Conservation (phyloP, 176 grass and related monocot genomes). For the Poa annua region DNA sequence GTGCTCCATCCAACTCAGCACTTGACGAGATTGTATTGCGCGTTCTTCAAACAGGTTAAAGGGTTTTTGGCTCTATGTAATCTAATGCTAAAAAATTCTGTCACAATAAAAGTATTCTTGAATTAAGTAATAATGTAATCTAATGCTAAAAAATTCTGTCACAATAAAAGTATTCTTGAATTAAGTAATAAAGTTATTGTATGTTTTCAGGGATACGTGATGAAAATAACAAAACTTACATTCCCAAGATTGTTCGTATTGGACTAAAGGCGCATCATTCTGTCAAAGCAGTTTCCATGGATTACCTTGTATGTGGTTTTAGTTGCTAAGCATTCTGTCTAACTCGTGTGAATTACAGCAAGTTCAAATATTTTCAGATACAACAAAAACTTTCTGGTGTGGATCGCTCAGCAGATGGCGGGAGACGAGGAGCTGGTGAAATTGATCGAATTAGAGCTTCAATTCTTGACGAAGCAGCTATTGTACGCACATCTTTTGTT, state of each 20-base stretch:
- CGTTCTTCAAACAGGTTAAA: slow-evolving; percentile 79
- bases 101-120: background rate
- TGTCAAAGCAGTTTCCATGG: slow-evolving; percentile 95
- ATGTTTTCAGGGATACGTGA: slow-evolving; percentile 78
- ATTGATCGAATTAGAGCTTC: slow-evolving; percentile 71
- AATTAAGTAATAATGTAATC: slow-evolving; percentile 29
- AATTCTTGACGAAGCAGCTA: slow-evolving; percentile 90
- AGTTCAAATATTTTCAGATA: slow-evolving; percentile 64
- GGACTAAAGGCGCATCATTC: slow-evolving; percentile 94
- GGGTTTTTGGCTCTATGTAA: slow-evolving; percentile 23
- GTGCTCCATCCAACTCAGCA: slow-evolving; percentile 95
- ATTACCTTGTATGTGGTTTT: slow-evolving; percentile 78
- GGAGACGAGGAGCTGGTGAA: slow-evolving; percentile 65
- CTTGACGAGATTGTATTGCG: slow-evolving; percentile 97
- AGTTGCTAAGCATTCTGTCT: slow-evolving; percentile 38
- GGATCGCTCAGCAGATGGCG: slow-evolving; percentile 57
- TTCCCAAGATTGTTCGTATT: slow-evolving; percentile 97
- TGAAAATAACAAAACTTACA: slow-evolving; percentile 89
- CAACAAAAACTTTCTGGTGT: slow-evolving; percentile 79
- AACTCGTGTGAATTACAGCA: slow-evolving; percentile 43
- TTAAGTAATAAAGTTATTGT: slow-evolving; percentile 18
- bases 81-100: slow-evolving; percentile 13
- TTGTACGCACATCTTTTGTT: slow-evolving; percentile 60
- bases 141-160: slow-evolving; percentile 7
- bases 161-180: slow-evolving; percentile 18